Base-by-base conservation (phyloP, 495 filamentous ascomycete genomes). In the Xylaria intraflava region DNA sequence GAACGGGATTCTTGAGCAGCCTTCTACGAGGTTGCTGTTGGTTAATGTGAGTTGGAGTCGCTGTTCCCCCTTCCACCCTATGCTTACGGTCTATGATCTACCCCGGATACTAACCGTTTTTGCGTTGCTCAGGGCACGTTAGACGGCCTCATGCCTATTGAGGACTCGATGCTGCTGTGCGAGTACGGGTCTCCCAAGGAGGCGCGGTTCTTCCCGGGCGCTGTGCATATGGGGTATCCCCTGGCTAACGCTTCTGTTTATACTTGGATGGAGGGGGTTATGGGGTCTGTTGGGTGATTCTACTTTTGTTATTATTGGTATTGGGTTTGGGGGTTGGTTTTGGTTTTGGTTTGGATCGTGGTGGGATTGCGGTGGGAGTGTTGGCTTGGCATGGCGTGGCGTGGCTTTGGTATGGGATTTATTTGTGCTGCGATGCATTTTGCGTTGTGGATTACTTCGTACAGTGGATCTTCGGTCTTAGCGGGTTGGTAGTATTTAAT, bases 121-220 rank as follows among this genome's bases (percentile, higher is more conserved):
- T 55, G 23, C 33, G 2, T 6, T 31, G n/a, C 30, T 24, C 27
- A 86, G 79, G 85, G 86, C 11, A 80, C 78, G 8, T 72, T 79
- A 30, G 86, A 89, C 55, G 86, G 84, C 7, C 74, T 90, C 42
- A 86, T 88, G 69, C 88, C 87, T 0, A 86, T 90, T 51, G 86
- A 90, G 58, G 87, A 90, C 64, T 89, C 76, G 54, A 81, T 80
- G 64, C 69, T 83, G 58, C 70, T 81, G 14, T 76, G 88, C 52
- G 82, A 86, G 62, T 79, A 89, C 55, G 87, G 86, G 11, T 75
- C 76, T 50, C 81, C 83, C 26, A 92, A 90, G 72, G 87, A 90
- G 65, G 85, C 76, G 29, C 70, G 83, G 2, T 84, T 86, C 69
- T 83, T 83, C 58, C 62, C 74, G 4, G 77, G 76, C 0, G 72